These are phyloP conservation scores for Fusarium clavum DNA, from an alignment of 2,329 filamentous ascomycete genomes.

Conservation along the genomic window DNA sequence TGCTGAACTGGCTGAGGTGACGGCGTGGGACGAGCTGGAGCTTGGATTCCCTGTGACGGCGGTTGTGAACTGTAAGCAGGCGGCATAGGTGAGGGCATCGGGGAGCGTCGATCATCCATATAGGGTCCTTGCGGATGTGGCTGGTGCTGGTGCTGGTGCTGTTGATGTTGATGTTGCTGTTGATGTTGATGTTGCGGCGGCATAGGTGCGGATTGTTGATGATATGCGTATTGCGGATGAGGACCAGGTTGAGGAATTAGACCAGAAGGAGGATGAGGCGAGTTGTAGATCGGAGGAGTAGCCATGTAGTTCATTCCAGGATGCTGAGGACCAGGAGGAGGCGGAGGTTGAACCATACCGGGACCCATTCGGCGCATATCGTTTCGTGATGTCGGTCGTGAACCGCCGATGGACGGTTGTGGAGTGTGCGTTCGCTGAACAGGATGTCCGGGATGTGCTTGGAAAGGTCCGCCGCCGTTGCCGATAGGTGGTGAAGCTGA, in stretches of 20 bases:
- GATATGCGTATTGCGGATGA: slow-evolving; percentile 40
- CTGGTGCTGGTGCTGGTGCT: not conserved
- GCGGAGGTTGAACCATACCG: slow-evolving; percentile 71
- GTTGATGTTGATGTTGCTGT: not conserved
- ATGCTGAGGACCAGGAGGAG: slow-evolving; percentile 66
- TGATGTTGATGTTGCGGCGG: slow-evolving; percentile 56
- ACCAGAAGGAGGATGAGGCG: slow-evolving; percentile 49
- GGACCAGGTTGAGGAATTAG: slow-evolving; percentile 42
- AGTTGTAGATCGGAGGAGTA: slow-evolving; percentile 87
- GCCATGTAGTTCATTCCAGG: slow-evolving; percentile 83
- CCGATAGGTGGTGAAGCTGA: slow-evolving; percentile 90
- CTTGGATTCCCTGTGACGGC: slow-evolving; percentile 60
- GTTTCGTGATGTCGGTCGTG: slow-evolving; percentile 78
- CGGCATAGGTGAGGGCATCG: slow-evolving; percentile 77
- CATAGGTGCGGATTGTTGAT: slow-evolving; percentile 33
- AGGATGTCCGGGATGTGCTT: slow-evolving; percentile 55
- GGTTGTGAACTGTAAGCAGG: slow-evolving; percentile 71
- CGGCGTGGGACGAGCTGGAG: slow-evolving; percentile 63
- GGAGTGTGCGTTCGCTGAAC: slow-evolving; percentile 80
- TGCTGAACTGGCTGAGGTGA: slow-evolving; percentile 69
- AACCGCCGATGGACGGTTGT: slow-evolving; percentile 77
- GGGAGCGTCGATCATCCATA: slow-evolving; percentile 69
- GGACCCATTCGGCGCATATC: slow-evolving; percentile 81
- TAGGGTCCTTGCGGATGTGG: slow-evolving; percentile 64
- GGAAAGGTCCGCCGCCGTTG: slow-evolving; percentile 80